Percentiles rank a stretch among this genome's conserved stretches.
Conservation (phyloP, 1,139 yeast species). For the Yamadazyma oceani region DNA sequence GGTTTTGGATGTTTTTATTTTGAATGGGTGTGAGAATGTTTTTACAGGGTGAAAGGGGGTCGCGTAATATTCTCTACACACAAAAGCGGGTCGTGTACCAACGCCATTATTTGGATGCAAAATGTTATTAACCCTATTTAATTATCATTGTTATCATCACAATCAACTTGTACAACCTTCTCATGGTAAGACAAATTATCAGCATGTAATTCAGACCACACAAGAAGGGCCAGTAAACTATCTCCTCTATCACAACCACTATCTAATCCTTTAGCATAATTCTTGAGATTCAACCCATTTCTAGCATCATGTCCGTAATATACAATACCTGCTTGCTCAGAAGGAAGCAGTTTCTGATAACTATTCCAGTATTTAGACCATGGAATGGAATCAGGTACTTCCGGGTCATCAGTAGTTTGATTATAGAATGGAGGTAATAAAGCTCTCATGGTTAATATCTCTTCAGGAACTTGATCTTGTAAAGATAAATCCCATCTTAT, state of each 20-base stretch:
- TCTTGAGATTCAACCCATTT: slow-evolving; percentile 64
- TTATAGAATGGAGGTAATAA: slow-evolving; percentile 57
- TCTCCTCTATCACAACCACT: slow-evolving; percentile 81
- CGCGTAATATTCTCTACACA: too few species aligned
- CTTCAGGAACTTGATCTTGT: slow-evolving; percentile 60
- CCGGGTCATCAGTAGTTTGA: slow-evolving; percentile 53
- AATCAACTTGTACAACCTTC: slow-evolving; percentile 24
- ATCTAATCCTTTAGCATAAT: slow-evolving; percentile 77
- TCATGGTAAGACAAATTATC: slow-evolving; percentile 21
- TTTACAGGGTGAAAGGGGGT: not conserved
- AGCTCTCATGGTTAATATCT: slow-evolving; percentile 62
- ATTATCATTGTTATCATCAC: slow-evolving; percentile 10
- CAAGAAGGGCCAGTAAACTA: slow-evolving; percentile 62
- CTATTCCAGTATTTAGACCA: slow-evolving; percentile 69
- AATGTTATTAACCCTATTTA: too few species aligned
- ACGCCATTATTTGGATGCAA: not conserved
- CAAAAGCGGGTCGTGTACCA: too few species aligned
- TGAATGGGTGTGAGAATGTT: slow-evolving; percentile 6
- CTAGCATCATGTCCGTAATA: slow-evolving; percentile 90
- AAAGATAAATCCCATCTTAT: slow-evolving; percentile 60
- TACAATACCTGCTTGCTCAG: slow-evolving; percentile 41
- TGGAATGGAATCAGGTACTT: slow-evolving; percentile 47
- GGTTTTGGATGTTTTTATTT: slow-evolving; percentile 8
- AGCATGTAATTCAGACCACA: slow-evolving; percentile 30
- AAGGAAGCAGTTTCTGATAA: slow-evolving; percentile 36